Percentiles rank a stretch among this genome's conserved stretches.
Evolutionary conservation across 495 filamentous ascomycete genomes (phyloP).

Genomic region (Apodospora peruviana): DNA sequence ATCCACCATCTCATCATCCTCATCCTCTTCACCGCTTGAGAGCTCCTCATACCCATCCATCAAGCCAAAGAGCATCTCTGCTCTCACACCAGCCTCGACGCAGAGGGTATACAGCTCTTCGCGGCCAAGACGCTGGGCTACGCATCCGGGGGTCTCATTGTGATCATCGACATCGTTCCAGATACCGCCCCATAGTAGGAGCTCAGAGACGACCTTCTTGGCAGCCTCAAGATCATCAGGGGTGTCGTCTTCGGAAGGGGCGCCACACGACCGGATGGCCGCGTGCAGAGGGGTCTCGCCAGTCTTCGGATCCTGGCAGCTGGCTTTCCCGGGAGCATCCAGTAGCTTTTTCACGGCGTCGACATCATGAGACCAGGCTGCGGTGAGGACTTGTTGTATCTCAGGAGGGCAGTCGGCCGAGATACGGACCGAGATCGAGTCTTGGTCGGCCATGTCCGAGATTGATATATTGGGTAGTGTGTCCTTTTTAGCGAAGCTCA

Average conservation of each 20-base stretch:
- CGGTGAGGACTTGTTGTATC: conserved; percentile 62
- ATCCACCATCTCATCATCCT: conserved; percentile 40
- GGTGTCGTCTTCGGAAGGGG: conserved; percentile 31
- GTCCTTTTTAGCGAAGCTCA: not conserved
- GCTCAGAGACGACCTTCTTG: conserved; percentile 61
- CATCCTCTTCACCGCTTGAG: conserved; percentile 56
- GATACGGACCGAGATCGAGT: conserved; percentile 39
- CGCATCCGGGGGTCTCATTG: conserved; percentile 86
- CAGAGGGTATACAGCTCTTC: conserved; percentile 74
- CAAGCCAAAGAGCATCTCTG: conserved; percentile 75
- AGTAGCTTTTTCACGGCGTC: conserved; percentile 67
- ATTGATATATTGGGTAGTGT: too few species aligned
- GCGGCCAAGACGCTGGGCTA: conserved; percentile 67
- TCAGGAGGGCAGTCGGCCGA: conserved; percentile 38
- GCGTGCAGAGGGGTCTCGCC: conserved; percentile 85
- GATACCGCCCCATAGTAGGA: conserved; percentile 84
- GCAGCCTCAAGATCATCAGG: conserved; percentile 48
- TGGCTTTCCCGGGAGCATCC: conserved; percentile 57
- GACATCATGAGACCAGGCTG: conserved; percentile 78
- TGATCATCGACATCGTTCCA: conserved; percentile 91
- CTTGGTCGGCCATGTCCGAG: conserved; percentile 28
- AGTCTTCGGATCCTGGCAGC: conserved; percentile 77
- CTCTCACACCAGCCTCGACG: conserved; percentile 87
- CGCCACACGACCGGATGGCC: conserved; percentile 78
- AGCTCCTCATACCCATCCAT: conserved; percentile 75